A percentile compares a stretch with the other conserved stretches of the same genome.
These are phyloP conservation scores for Calonectria leucothoes DNA, from an alignment of 2,329 filamentous ascomycete species.

Conservation along the genomic window DNA sequence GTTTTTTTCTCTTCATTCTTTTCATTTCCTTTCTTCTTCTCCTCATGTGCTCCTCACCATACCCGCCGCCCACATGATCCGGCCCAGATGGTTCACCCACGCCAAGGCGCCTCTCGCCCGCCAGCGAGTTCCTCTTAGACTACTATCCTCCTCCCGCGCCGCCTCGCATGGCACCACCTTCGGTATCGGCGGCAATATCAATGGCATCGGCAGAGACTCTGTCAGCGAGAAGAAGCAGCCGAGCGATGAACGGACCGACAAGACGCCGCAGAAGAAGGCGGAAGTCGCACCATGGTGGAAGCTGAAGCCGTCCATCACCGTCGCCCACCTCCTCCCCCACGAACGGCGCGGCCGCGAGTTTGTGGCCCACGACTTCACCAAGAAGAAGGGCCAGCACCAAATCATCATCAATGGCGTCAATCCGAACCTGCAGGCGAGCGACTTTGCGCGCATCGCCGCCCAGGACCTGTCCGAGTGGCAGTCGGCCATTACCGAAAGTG, in stretches of 20 bases:
- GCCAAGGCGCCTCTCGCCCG: constrained; percentile 33
- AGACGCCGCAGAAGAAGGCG: not conserved
- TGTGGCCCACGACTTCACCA: not conserved
- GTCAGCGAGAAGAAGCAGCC: not conserved
- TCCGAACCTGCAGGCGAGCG: constrained; percentile 70
- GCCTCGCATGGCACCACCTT: not conserved
- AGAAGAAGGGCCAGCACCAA: constrained; percentile 40
- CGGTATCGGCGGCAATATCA: not conserved
- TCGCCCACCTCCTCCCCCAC: not conserved
- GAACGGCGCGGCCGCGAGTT: not conserved
- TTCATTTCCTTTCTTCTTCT: not conserved
- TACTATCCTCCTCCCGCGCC: not conserved
- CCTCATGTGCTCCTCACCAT: constrained; percentile 33
- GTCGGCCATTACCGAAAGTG: constrained; percentile 69
- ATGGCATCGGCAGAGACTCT: not conserved
- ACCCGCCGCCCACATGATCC: constrained; percentile 43
- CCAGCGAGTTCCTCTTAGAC: constrained; percentile 14
- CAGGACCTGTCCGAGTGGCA: constrained; percentile 77
- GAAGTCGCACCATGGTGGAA: not conserved
- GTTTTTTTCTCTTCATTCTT: not conserved
- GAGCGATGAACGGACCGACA: not conserved
- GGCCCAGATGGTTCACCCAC: constrained; percentile 42
- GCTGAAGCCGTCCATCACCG: not conserved
- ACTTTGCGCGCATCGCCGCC: constrained; percentile 77
- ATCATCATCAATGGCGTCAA: constrained; percentile 71